phyloP scores from a whole-genome alignment of 2,329 filamentous ascomycete genomes.

The Claviceps digitariae region DNA sequence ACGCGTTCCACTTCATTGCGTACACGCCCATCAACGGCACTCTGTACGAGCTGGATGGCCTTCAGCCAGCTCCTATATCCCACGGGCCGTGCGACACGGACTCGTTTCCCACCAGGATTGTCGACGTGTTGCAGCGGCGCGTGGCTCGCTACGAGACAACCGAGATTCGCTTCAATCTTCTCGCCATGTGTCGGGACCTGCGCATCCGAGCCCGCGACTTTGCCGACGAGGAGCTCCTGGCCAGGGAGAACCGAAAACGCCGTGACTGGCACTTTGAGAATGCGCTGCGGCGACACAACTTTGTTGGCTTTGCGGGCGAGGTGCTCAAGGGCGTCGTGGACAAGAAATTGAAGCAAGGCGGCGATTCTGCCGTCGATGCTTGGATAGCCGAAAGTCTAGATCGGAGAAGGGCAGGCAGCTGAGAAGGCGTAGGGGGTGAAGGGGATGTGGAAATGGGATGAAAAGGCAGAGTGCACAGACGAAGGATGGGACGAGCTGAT shows the following conservation, averaged over 20 bases:
- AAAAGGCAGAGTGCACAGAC: background rate
- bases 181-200: slow-evolving; percentile 82
- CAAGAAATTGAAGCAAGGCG: slow-evolving; percentile 54
- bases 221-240: slow-evolving; percentile 67
- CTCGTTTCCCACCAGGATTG: slow-evolving; percentile 66
- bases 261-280: slow-evolving; percentile 92
- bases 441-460: slow-evolving; percentile 29
- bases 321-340: slow-evolving; percentile 75
- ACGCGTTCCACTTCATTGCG: slow-evolving; percentile 95
- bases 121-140: slow-evolving; percentile 72
- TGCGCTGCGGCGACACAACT: slow-evolving; percentile 80
- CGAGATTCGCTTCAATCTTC: slow-evolving; percentile 91
- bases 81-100: slow-evolving; percentile 63
- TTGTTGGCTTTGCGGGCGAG: slow-evolving; percentile 89
- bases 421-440: slow-evolving; percentile 22
- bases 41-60: slow-evolving; percentile 88
- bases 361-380: slow-evolving; percentile 49
- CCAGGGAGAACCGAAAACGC: slow-evolving; percentile 71
- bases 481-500: background rate
- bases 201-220: slow-evolving; percentile 64
- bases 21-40: slow-evolving; percentile 70
- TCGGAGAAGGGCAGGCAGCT: slow-evolving; percentile 32
- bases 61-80: slow-evolving; percentile 83
- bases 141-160: slow-evolving; percentile 71
- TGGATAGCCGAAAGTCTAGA: slow-evolving; percentile 60